Evolutionary conservation across 2,329 filamentous ascomycete species (phyloP), one percentile per base, ranked within the genome.

Genomic region (Didymella arachidicola): DNA sequence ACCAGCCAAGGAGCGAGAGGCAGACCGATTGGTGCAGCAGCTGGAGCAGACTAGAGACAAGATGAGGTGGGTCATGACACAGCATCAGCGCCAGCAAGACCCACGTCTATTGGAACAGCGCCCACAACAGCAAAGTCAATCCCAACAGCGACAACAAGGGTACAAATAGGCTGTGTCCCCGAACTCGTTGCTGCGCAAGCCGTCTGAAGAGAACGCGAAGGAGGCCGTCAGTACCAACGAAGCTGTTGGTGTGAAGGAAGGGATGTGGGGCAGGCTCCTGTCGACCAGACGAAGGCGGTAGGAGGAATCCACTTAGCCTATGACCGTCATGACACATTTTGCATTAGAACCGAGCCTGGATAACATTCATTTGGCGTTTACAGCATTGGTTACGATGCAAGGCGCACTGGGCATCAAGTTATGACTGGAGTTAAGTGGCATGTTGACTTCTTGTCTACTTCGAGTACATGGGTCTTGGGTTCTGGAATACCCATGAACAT

Each of bases 21-120:
- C 90, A 66, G 81, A 86, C 62, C 76, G 75, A 56, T 79, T 86
- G 26, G 77, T 89, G n/a, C 76, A 82, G 36, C 85, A 88, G 69
- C 79, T 87, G 42, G 81, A 82, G 64, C 80, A 84, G 66, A 84
- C 85, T n/a, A 79, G 90, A 49, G 82, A 87, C 62, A 86, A 91
- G 79, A 82, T 93, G 75, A 86, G 81, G 70, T 93, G 90, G 90
- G 88, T 90, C 14, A 82, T 93, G 63, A 67, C 71, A 7, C 72
- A 75, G 50, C 65, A 72, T 19, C 62, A 68, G 48, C 70, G 65
- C 16, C 72, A 75, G 54, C 64, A 71, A 27, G 61, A 66, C 43
- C 70, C 64, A 26, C 69, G 72, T 39, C 49, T 34, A 22, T 32
- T 50, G 19, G 50, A 72, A 26, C 62, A 67, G 50, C 69, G 64